Evolutionary conservation across 2,329 filamentous ascomycete genomes (phyloP), one percentile per base, ranked within the genome.

Genomic region (Rutstroemia sp.): DNA sequence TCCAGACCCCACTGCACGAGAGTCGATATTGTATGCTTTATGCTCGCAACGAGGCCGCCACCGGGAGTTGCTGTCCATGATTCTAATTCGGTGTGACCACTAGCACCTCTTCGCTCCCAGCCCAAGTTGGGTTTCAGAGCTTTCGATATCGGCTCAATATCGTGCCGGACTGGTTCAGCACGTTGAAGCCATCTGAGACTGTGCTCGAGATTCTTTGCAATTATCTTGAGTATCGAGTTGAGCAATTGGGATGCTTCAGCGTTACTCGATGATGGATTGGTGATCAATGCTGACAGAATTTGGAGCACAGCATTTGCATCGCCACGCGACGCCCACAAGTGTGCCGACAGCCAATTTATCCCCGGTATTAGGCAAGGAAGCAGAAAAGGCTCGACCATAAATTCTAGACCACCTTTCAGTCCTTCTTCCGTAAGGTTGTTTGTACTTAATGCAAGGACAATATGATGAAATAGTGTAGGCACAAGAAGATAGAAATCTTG

Each of bases 401-500:
- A 90, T 71, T 92, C 89, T 6, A 94, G 74, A 1, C 89, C 89
- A 12, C 82, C 81, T 68, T 87, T 89, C 0, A 94, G 76, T 38
- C 78, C 81, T 41, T 91, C 86, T 46, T 89, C 81, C 1, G 79
- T 79, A 4, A 95, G 71, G 42, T 81, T 76, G 5, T 83, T 83
- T 1, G 78, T 77, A n/a, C 81, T 80, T 62, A 83, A 84, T 1
- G 87, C 89, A 38, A 87, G 74, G 0, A 90, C 80, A 44, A 87
- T 89, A 63, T 90, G 86, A 62, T 86, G 80, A 67, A 92, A 91
- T 0, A 94, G 73, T 0, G 87, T 86, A 1, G 89, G 87, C 14
- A 91, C 83, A 4, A 94, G 76, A 17, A 88, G 73, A 64, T 92
- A 92, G 67, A 94, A 94, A 41, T 91, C 84, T 66, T 92, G 88